Evolutionary conservation across 192 early-diverging fungal genomes (phyloP), one percentile per base, ranked within the genome.

Genomic region (Thoreauomyces humboldtii): DNA sequence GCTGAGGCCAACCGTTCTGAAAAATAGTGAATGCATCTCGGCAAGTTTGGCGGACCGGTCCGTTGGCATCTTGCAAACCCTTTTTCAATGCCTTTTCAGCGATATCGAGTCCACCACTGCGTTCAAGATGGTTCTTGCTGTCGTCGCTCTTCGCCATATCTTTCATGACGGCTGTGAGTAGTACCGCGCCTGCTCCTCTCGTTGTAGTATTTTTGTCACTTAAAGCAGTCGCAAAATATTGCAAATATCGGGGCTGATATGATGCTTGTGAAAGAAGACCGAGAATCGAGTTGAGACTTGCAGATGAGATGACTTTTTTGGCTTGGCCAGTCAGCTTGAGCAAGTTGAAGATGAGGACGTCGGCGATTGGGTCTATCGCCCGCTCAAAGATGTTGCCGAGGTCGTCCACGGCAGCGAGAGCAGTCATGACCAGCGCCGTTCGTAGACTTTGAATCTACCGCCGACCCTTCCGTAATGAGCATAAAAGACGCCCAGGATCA

Each of bases 281-380:
- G 22, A 56, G 28, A 0, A 72, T 60, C 19, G 67, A 60, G 28
- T 61, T 57, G 37, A 59, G 44, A 17, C 46, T 58, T n/a, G 69
- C 61, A 0, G 73, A 45, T 3, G 65, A 48, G 36, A 78, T 51
- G 38, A 78, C 63, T 54, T 78, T 78, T 48, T 78, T 76, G 34
- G 61, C 33, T 25, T 48, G 34, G 17, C 66, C 61, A 6, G 69
- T 50, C 6, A 72, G 53, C 44, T 76, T 76, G 37, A 76, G 17
- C 34, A 71, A 33, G 14, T 47, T 66, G 27, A 33, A 34, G 17
- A 72, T 19, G 5, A 72, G 37, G 7, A 36, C 14, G 25, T 76
- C 70, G 9, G 37, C 53, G 2, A 66, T 44, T 35, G 65, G 60
- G 19, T 76, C 74, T 37, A 76, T n/a, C 1, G 41, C 11, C 4